These are phyloP conservation scores for Colletotrichum paranaense DNA, from an alignment of 2,329 filamentous ascomycete genomes.

Conservation along the genomic window DNA sequence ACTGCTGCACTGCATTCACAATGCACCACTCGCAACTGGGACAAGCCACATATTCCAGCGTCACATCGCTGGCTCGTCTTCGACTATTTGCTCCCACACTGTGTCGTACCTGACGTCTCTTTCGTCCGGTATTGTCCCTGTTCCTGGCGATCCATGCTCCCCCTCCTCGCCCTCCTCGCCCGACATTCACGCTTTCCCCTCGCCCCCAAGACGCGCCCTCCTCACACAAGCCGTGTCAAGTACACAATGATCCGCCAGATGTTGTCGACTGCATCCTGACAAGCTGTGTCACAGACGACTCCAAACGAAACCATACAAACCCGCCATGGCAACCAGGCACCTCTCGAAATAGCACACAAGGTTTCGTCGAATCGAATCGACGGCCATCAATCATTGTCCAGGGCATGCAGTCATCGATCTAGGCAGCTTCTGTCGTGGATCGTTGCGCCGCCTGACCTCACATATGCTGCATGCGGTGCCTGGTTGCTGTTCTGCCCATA, in stretches of 20 bases:
- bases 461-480: constrained; percentile 6
- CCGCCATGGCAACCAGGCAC: not conserved
- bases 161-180: not conserved
- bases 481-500: not conserved
- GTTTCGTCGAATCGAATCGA: constrained; percentile 13
- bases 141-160: constrained; percentile 28
- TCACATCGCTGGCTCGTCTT: not conserved
- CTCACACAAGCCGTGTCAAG: constrained; percentile 19
- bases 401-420: not conserved
- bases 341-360: not conserved
- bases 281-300: constrained; percentile 5
- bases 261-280: constrained; percentile 9
- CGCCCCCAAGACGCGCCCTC: constrained; percentile 3
- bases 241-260: constrained; percentile 13
- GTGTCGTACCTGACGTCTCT: not conserved
- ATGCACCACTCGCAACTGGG: not conserved
- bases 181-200: not conserved
- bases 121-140: constrained; percentile 3
- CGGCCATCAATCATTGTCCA: constrained; percentile 6
- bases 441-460: constrained; percentile 12
- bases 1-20: not conserved
- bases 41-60: not conserved
- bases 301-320: constrained; percentile 21
- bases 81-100: not conserved
- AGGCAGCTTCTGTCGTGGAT: constrained; percentile 13